phyloP scores from a whole-genome alignment of 805 yeast species.

The Cyberlindnera sargentensis region DNA sequence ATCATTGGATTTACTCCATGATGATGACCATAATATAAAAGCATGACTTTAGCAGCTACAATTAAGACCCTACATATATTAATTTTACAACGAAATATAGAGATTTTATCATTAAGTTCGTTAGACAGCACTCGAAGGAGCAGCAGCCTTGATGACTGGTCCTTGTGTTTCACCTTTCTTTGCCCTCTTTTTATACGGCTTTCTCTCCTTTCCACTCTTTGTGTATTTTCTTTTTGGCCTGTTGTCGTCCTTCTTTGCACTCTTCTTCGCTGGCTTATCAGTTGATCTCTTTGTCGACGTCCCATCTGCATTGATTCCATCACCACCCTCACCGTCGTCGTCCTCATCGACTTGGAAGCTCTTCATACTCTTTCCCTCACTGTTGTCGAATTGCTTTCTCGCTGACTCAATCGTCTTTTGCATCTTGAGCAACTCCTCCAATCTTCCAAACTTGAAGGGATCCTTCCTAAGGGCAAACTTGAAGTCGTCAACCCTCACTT shows the following conservation, averaged over 20 bases:
- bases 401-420: slow-evolving; percentile 61
- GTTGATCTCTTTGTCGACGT: slow-evolving; percentile 3
- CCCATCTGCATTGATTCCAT: slow-evolving; percentile 21
- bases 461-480: slow-evolving; percentile 64
- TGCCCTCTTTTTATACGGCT: slow-evolving; percentile 27
- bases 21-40: too few species aligned
- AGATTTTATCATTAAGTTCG: too few species aligned
- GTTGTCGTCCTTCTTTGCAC: slow-evolving; percentile 11
- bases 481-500: slow-evolving; percentile 66
- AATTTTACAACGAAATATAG: neutral
- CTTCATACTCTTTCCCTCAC: slow-evolving; percentile 39
- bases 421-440: slow-evolving; percentile 52
- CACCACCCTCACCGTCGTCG: slow-evolving; percentile 23
- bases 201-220: slow-evolving; percentile 27
- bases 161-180: slow-evolving; percentile 19
- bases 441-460: slow-evolving; percentile 60
- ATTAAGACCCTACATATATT: neutral
- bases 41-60: too few species aligned
- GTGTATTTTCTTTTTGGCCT: slow-evolving; percentile 25
- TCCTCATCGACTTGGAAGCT: slow-evolving; percentile 21
- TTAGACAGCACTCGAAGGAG: slow-evolving; percentile 6
- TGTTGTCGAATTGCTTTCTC: slow-evolving; percentile 57
- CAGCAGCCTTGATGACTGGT: slow-evolving; percentile 11
- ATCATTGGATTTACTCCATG: slow-evolving; percentile 5
- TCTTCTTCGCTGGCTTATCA: slow-evolving; percentile 6